Conservation (phyloP, 1,284 basidiomycete species). For the Tylopilus orsonianus region DNA sequence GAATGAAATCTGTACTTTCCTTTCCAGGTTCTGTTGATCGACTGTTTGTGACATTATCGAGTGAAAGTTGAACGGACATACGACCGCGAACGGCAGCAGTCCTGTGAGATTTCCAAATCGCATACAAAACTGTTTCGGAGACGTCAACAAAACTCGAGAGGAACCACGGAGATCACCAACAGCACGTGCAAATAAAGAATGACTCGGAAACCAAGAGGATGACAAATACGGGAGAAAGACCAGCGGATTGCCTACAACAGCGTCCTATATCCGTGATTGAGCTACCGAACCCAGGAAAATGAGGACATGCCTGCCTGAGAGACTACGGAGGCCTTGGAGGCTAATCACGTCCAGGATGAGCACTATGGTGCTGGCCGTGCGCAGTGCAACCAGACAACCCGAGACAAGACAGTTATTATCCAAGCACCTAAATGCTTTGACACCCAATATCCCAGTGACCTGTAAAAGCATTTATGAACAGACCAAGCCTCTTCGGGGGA, state of each 20-base stretch:
- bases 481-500: not conserved
- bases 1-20: slow-evolving; percentile 22
- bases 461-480: slow-evolving; percentile 24
- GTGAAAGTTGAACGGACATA: slow-evolving; percentile 52
- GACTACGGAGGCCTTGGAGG: slow-evolving; percentile 40
- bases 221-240: slow-evolving; percentile 47
- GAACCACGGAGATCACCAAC: slow-evolving; percentile 39
- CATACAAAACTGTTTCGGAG: slow-evolving; percentile 50
- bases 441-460: slow-evolving; percentile 63
- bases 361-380: slow-evolving; percentile 41
- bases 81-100: slow-evolving; percentile 54
- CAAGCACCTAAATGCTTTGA: slow-evolving; percentile 67
- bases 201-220: slow-evolving; percentile 55
- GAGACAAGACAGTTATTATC: slow-evolving; percentile 56
- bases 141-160: slow-evolving; percentile 2
- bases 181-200: slow-evolving; percentile 58
- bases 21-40: slow-evolving; percentile 29
- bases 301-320: slow-evolving; percentile 44
- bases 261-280: slow-evolving; percentile 14
- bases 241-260: slow-evolving; percentile 16
- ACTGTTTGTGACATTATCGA: slow-evolving; percentile 38
- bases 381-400: slow-evolving; percentile 41
- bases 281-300: not conserved
- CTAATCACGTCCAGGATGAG: slow-evolving; percentile 44
- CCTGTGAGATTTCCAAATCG: slow-evolving; percentile 54